Conservation (phyloP, 2,329 filamentous ascomycete species). For the Keithomyces neogunnii region DNA sequence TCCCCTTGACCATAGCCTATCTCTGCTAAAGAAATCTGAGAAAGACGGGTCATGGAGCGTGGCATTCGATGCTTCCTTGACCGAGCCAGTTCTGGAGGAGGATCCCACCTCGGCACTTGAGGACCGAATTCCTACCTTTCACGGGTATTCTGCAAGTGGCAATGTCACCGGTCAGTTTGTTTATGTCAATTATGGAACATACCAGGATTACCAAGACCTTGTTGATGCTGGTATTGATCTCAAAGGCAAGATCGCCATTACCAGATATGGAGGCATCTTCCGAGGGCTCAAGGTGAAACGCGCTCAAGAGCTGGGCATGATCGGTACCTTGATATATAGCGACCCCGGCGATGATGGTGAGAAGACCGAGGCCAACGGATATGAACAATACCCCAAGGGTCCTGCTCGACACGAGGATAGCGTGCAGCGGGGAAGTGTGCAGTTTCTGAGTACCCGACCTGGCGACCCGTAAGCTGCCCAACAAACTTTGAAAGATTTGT, state of each 20-base stretch:
- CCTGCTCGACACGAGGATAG: constrained; percentile 81
- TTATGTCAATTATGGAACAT: constrained; percentile 88
- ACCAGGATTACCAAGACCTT: constrained; percentile 76
- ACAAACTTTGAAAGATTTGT: not conserved
- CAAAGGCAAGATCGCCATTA: constrained; percentile 77
- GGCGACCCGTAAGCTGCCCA: constrained; percentile 53
- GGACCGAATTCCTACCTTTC: constrained; percentile 78
- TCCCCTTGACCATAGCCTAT: constrained; percentile 61
- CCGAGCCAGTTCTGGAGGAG: constrained; percentile 76
- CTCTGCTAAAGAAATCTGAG: constrained; percentile 44
- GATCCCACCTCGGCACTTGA: constrained; percentile 68
- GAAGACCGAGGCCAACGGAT: constrained; percentile 72
- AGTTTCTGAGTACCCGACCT: constrained; percentile 63
- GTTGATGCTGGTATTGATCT: constrained; percentile 65
- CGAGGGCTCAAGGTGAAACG: constrained; percentile 88
- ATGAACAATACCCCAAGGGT: constrained; percentile 72
- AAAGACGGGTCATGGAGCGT: constrained; percentile 43
- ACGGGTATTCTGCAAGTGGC: constrained; percentile 86
- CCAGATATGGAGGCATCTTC: constrained; percentile 80
- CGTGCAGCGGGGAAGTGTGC: constrained; percentile 80
- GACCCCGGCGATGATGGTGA: constrained; percentile 86
- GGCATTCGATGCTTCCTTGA: constrained; percentile 69
- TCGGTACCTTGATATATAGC: constrained; percentile 75
- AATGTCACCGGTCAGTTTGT: constrained; percentile 85
- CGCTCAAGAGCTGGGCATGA: constrained; percentile 82